Evolutionary conservation across 2,329 filamentous ascomycete species (phyloP).

Genomic region (Fusarium guadeloupense): DNA sequence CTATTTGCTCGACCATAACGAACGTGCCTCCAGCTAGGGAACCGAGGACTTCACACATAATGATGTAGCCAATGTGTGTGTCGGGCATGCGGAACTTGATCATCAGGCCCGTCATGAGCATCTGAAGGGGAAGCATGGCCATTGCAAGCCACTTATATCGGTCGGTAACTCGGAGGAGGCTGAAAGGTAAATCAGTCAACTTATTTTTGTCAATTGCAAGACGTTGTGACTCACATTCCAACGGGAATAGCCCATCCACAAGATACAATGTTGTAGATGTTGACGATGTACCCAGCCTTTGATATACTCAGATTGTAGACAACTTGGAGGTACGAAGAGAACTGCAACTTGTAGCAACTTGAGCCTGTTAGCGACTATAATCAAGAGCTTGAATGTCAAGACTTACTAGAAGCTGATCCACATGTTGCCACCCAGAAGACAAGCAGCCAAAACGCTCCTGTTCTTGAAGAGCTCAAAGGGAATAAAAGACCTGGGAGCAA

Average conservation of each 20-base stretch:
- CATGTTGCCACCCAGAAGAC: conserved; percentile 23
- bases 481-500: conserved; percentile 49
- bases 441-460: conserved; percentile 60
- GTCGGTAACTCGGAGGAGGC: conserved; percentile 13
- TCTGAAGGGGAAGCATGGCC: conserved; percentile 50
- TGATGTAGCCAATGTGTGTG: conserved; percentile 54
- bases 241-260: conserved; percentile 49
- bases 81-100: conserved; percentile 54
- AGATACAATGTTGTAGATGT: conserved; percentile 57
- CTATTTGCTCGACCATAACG: conserved; percentile 47
- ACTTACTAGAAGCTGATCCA: conserved; percentile 53
- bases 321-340: conserved; percentile 61
- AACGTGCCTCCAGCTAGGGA: conserved; percentile 47
- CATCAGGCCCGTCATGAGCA: conserved; percentile 54
- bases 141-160: conserved; percentile 55
- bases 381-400: fast-evolving
- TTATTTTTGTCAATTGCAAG: not conserved
- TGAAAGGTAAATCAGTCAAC: not conserved
- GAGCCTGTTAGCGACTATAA: not conserved
- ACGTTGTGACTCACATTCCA: conserved; percentile 10
- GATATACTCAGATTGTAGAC: conserved; percentile 53
- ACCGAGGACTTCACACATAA: conserved; percentile 59
- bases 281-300: conserved; percentile 55
- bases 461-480: conserved; percentile 43
- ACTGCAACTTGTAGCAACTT: conserved; percentile 45